These are phyloP conservation scores for Laguncularia racemosa DNA, from an alignment of 345 rosid species.

Conservation along the genomic window DNA sequence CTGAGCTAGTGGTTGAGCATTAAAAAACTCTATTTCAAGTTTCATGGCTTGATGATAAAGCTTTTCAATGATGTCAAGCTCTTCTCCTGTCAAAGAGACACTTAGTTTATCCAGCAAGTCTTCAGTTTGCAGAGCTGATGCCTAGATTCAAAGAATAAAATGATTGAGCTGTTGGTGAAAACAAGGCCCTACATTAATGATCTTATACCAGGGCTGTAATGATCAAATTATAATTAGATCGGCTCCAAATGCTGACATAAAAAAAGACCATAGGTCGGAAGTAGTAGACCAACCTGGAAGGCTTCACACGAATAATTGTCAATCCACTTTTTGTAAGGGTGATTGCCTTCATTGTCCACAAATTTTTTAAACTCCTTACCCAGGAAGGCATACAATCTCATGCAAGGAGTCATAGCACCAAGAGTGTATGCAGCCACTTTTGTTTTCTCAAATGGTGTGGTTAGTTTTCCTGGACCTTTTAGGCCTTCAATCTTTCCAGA, in stretches of 20 bases:
- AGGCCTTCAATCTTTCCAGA: conserved; percentile 92
- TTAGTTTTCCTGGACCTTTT: conserved; percentile 86
- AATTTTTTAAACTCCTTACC: conserved; percentile 66
- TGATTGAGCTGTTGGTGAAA: conserved; percentile 21
- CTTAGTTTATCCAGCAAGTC: conserved; percentile 92
- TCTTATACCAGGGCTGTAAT: conserved; percentile 13
- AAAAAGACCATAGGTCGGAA: conserved; percentile 8
- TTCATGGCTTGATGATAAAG: conserved; percentile 96
- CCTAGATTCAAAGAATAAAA: conserved; percentile 48
- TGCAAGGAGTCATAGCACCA: conserved; percentile 96
- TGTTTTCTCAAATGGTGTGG: conserved; percentile 94
- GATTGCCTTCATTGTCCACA: conserved; percentile 35
- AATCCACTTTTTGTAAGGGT: conserved; percentile 89
- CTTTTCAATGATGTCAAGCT: conserved; percentile 81
- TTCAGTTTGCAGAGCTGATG: conserved; percentile 82
- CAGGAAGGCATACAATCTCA: conserved; percentile 81
- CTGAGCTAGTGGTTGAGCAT: conserved; percentile 68
- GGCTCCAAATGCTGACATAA: background rate
- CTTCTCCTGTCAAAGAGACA: conserved; percentile 92
- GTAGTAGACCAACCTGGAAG: conserved; percentile 53
- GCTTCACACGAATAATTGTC: conserved; percentile 61
- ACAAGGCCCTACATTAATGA: conserved; percentile 20
- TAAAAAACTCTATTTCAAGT: conserved; percentile 92
- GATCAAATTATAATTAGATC: conserved; percentile 11
- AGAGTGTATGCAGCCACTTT: conserved; percentile 96